These are phyloP conservation scores for Hamigera avellanea DNA, from an alignment of 495 filamentous ascomycete genomes.

Conservation along the genomic window DNA sequence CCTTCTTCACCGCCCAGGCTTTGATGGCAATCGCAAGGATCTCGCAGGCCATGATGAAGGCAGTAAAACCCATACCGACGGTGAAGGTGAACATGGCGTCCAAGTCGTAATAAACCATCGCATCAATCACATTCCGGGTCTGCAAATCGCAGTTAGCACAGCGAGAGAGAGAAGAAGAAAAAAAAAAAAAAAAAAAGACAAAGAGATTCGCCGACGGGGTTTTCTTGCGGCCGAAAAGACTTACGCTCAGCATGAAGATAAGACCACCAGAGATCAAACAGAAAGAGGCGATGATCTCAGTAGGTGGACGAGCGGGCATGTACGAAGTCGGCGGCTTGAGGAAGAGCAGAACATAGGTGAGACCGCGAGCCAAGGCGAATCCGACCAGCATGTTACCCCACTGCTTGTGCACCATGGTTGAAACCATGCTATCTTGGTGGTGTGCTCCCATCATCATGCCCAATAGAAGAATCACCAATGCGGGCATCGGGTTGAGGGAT, in stretches of 20 bases:
- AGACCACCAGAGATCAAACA: conserved; percentile 79
- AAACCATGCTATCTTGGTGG: conserved; percentile 72
- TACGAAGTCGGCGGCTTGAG: conserved; percentile 73
- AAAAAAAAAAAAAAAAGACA: not conserved
- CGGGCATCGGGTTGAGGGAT: conserved; percentile 84
- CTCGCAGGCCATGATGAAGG: conserved; percentile 78
- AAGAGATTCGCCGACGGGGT: too few species aligned
- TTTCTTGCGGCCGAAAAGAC: too few species aligned
- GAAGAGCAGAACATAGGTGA: conserved; percentile 74
- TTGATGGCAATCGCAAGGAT: conserved; percentile 73
- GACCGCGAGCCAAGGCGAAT: conserved; percentile 61
- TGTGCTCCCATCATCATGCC: conserved; percentile 94
- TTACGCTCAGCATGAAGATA: conserved; percentile 87
- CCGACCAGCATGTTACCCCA: conserved; percentile 85
- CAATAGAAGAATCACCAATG: conserved; percentile 70
- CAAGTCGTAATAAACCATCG: conserved; percentile 62
- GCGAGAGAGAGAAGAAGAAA: not conserved
- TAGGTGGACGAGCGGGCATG: conserved; percentile 81
- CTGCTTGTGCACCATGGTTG: conserved; percentile 87
- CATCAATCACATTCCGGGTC: conserved; percentile 59
- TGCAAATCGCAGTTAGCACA: conserved; percentile 15
- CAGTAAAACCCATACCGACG: conserved; percentile 72
- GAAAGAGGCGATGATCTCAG: conserved; percentile 75
- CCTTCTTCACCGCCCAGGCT: conserved; percentile 68
- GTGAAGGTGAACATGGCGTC: conserved; percentile 92